These are phyloP conservation scores for Oropetium thomaeum DNA, from an alignment of 176 grass and related monocot species.

Conservation along the genomic window DNA sequence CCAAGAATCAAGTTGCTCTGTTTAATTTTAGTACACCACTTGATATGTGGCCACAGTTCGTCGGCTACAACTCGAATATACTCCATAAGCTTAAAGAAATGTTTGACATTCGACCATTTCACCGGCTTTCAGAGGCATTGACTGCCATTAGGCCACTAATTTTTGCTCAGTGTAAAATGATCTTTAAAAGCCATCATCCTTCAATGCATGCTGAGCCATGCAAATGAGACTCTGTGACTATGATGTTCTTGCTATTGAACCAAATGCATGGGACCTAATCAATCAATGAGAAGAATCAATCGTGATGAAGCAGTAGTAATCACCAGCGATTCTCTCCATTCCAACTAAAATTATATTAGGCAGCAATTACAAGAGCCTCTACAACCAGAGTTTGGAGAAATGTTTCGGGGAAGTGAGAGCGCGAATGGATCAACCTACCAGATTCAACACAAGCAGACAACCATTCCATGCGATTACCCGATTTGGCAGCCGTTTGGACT, in stretches of 20 bases:
- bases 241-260: background rate
- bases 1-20: conserved; percentile 11
- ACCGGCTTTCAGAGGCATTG: background rate
- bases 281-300: background rate
- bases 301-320: background rate
- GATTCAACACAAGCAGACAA: conserved; percentile 3
- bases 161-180: background rate
- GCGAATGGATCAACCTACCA: background rate
- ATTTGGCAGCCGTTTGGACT: background rate
- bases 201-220: background rate
- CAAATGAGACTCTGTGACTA: background rate
- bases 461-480: background rate
- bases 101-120: background rate
- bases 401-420: background rate
- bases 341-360: background rate
- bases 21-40: background rate
- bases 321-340: background rate
- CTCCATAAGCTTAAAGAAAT: background rate
- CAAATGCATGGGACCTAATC: background rate
- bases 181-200: background rate
- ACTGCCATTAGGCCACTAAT: background rate
- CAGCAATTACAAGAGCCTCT: background rate
- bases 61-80: background rate
- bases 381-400: background rate
- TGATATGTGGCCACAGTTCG: background rate